Evolutionary conservation across 495 filamentous ascomycete genomes (phyloP), one percentile per base, ranked within the genome.

Genomic region (Daldinia grandis): DNA sequence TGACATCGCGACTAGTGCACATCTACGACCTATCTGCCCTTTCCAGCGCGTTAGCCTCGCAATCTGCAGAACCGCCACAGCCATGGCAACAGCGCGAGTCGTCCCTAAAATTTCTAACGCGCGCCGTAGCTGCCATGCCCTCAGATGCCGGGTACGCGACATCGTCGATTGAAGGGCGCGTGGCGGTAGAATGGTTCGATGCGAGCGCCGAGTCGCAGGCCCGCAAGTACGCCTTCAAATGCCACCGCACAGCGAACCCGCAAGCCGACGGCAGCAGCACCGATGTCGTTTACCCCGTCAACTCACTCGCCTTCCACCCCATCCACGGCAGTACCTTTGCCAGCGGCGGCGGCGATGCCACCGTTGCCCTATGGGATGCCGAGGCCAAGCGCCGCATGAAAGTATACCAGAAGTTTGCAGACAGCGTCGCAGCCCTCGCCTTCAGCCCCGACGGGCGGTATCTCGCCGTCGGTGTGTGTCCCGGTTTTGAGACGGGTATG

Each of bases 141-240:
- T 92, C 93, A 67, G 95, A 96, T 73, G 91, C 88, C 5, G 95
- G 95, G 0, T 99, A 97, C 78, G 93, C 95, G 5, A 93, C 89
- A 0, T 90, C 87, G 19, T 91, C 87, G 67, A 98, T 99, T 76
- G 95, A 99, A 75, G 95, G 95, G 14, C 88, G 95, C 69, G 92
- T 98, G 0, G 95, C 93, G 0, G 95, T 99, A 1, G 95, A 99
- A 76, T 98, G 94, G 92, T 98, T 98, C 81, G 95, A 98, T 75
- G 90, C 94, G 12, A 91, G 88, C 7, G 82, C 88, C 31, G 89
- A 92, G 74, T 93, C 92, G 4, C 93, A 98, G 78, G 90, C 91
- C 17, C 85, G 94, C 62, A 98, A 97, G 74, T 99, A 98, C 82
- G 95, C 95, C 9, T 99, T 99, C 85, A 99, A 99, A 78, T 99